Base-by-base conservation (phyloP, 352 stramenopile species). In the Globisporangium iwayamae region DNA sequence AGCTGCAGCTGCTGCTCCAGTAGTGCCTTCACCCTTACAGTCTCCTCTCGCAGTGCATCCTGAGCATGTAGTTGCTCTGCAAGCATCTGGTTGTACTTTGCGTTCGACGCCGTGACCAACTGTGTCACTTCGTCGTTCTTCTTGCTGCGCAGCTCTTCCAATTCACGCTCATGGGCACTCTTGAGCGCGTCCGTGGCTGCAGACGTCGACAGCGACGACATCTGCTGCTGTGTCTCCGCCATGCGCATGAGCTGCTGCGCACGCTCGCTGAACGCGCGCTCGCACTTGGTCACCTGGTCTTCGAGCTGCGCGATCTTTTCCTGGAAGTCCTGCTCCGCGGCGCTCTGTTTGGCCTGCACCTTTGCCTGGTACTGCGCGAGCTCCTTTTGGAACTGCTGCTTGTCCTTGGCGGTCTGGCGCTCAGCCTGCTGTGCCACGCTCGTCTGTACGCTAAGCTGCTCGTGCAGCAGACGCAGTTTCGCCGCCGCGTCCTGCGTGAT, bases 31-130 rank as follows among this genome's bases (percentile, higher is more conserved):
- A 53, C 65, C 56, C 53, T 62, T 51, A 67, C 63, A 0, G 71
- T 53, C 32, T 78, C 71, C 3, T 72, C 69, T 36, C 65, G 71
- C 32, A 91, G 61, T 10, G 62, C 68, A 56, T 93, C 82, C 65
- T 90, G 82, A 4, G 66, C 60, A n/a, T 72, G 78, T 13, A 96
- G 62, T 62, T 94, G 84, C 6, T 90, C 70, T 2, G 72, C 75
- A 62, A 94, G 71, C 85, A 96, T 92, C 34, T 69, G 58, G 57
- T 89, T 88, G 64, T 85, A 91, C 57, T 89, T 86, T 34, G 78
- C 68, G 53, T 94, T 94, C 9, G 73, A 81, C 43, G 71, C 82
- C 9, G 73, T 88, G 46, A 91, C 79, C 38, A 90, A 68, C 52
- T 90, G 67, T 25, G 87, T 74, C 30, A 90, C 57, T 57, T 96